These are phyloP conservation scores for Pseudogymnoascus sp. DNA, from an alignment of 2,329 filamentous ascomycete species.

Conservation along the genomic window DNA sequence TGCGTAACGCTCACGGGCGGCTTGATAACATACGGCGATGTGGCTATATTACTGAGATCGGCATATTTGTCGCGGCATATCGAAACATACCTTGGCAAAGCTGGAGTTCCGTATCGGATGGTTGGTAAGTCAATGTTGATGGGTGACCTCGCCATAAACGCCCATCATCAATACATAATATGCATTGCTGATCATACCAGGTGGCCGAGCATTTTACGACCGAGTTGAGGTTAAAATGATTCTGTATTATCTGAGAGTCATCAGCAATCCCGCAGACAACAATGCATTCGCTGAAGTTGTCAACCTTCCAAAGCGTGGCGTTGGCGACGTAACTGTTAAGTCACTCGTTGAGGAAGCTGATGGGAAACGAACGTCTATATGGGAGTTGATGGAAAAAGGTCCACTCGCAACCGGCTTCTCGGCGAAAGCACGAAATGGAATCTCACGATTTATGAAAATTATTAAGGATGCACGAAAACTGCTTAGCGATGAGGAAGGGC, in stretches of 20 bases:
- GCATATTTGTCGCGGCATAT: conserved; percentile 77
- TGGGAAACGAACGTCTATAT: conserved; percentile 59
- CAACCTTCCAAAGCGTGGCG: conserved; percentile 72
- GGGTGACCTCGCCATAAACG: neutral
- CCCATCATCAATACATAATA: neutral
- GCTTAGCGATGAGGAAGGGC: conserved; percentile 30
- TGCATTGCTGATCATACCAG: conserved; percentile 23
- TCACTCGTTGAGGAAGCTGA: conserved; percentile 71
- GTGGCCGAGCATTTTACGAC: conserved; percentile 84
- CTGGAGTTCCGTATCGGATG: conserved; percentile 84
- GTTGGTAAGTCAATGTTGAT: conserved; percentile 47
- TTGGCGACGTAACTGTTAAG: conserved; percentile 74
- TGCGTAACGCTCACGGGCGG: conserved; percentile 62
- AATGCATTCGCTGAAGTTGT: conserved; percentile 78
- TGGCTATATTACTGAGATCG: conserved; percentile 81
- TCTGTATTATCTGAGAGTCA: conserved; percentile 79
- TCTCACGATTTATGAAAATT: conserved; percentile 51
- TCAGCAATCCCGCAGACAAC: conserved; percentile 78
- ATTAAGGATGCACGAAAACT: conserved; percentile 51
- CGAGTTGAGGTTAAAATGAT: conserved; percentile 80
- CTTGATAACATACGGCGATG: conserved; percentile 66
- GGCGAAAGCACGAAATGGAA: conserved; percentile 46
- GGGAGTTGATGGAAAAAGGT: conserved; percentile 58
- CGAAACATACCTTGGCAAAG: conserved; percentile 71
- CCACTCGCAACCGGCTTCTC: conserved; percentile 47